Conservation (phyloP, 2,329 filamentous ascomycete species). For the Cercospora sp. region DNA sequence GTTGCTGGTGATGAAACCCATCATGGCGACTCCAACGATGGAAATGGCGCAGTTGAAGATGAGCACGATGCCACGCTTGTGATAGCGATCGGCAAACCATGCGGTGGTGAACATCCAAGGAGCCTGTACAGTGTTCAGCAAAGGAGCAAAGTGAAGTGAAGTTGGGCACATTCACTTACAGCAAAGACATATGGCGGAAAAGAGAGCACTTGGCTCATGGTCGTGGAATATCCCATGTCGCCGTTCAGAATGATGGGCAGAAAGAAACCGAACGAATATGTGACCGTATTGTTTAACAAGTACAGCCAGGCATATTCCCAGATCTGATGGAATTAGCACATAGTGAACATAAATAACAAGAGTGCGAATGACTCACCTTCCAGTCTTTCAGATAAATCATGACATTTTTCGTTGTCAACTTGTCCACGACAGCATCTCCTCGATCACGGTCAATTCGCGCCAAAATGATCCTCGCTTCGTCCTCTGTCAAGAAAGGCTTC, state of each 20-base stretch:
- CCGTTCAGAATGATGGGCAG: slow-evolving; percentile 42
- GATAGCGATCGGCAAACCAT: slow-evolving; percentile 27
- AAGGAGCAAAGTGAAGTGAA: background rate
- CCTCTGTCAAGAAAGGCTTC: slow-evolving; percentile 26
- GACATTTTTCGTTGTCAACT: slow-evolving; percentile 24
- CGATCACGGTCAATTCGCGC: slow-evolving; percentile 42
- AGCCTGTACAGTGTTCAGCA: slow-evolving; percentile 18
- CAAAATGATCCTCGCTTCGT: slow-evolving; percentile 34
- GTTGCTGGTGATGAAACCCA: slow-evolving; percentile 19
- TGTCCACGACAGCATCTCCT: slow-evolving; percentile 39
- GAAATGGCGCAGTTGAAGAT: slow-evolving; percentile 22
- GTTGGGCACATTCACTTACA: background rate
- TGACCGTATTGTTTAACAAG: slow-evolving; percentile 32
- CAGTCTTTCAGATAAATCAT: slow-evolving; percentile 39
- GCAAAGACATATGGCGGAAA: slow-evolving; percentile 40
- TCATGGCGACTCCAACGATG: slow-evolving; percentile 22
- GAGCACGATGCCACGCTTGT: slow-evolving; percentile 26
- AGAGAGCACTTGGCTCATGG: slow-evolving; percentile 37
- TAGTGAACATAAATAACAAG: background rate
- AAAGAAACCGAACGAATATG: slow-evolving; percentile 43
- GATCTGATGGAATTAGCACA: slow-evolving; percentile 29
- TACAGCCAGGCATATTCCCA: slow-evolving; percentile 39
- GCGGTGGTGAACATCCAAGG: slow-evolving; percentile 34
- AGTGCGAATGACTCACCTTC: slow-evolving; percentile 31
- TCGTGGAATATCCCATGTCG: slow-evolving; percentile 41